Evolutionary conservation across 208 protist genomes (phyloP), one percentile per base, ranked within the genome.

Genomic region (Trypanosoma lewisi): DNA sequence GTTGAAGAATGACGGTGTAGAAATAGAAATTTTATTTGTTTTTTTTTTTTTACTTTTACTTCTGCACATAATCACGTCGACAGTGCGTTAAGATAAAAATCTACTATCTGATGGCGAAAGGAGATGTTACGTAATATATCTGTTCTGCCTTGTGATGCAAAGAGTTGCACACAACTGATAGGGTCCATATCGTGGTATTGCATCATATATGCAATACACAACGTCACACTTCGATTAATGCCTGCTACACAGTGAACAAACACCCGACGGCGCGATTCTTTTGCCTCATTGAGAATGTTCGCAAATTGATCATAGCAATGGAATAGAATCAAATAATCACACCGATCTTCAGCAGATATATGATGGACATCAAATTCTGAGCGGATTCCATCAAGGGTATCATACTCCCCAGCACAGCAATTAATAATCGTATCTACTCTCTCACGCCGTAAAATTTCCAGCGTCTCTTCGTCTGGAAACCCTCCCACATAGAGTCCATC

Each of bases 231-330:
- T 41, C 89, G 76, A 61, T 95, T 95, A 39, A 95, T 73, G 4
- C 89, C 89, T 12, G 86, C 89, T 36, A 95, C 64, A 64, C 89
- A 95, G 68, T 95, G 89, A 54, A 93, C 89, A 61, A 87, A 95
- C 4, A 91, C 86, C n/a, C 67, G 73, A 41, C 82, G 78, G 1
- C 82, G 76, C 7, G 19, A 19, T 39, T 36, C 33, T 31, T 19
- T 53, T 16, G 55, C 63, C 27, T 59, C 63, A n/a, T 61, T 70
- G 41, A 95, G 65, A 25, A 91, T 64, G 4, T 69, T 17, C n/a
- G 70, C 71, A 70, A 95, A 93, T 2, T 16, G 39, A 5, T 91
- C 75, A 47, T 85, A 91, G 52, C 91, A 78, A 68, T 87, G 73
- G 69, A 80, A 80, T 4, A 95, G 68, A 50, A 95, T 95, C 31